Conservation (phyloP, 2,329 filamentous ascomycete genomes). For the Curvularia hawaiiensis region DNA sequence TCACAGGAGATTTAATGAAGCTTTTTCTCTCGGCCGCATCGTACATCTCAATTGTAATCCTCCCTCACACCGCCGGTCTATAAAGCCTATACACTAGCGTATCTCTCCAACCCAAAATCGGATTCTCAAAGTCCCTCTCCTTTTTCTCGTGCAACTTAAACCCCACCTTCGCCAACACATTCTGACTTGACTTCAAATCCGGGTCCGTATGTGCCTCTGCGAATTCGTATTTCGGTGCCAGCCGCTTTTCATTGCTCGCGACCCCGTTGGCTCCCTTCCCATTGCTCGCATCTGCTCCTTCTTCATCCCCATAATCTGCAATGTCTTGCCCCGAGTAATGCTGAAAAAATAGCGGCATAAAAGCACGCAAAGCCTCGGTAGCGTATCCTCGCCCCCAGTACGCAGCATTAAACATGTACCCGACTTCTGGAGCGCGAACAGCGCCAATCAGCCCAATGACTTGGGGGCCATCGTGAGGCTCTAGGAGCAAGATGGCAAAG, state of each 20-base stretch:
- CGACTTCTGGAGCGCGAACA: slow-evolving; percentile 49
- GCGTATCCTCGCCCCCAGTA: slow-evolving; percentile 51
- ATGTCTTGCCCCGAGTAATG: slow-evolving; percentile 28
- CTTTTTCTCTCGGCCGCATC: neutral
- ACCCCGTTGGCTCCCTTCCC: neutral
- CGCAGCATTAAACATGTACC: slow-evolving; percentile 51
- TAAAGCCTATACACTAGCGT: slow-evolving; percentile 45
- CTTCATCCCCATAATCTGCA: neutral
- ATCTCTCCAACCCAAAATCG: slow-evolving; percentile 42
- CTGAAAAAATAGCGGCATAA: slow-evolving; percentile 50
- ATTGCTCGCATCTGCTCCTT: slow-evolving; percentile 4
- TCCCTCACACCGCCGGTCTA: slow-evolving; percentile 17
- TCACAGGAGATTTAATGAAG: no score
- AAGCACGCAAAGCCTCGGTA: slow-evolving; percentile 51
- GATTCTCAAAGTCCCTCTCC: slow-evolving; percentile 48
- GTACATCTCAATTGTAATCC: neutral
- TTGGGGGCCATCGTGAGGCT: slow-evolving; percentile 21
- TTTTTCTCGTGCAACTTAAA: slow-evolving; percentile 57
- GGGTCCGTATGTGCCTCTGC: slow-evolving; percentile 55
- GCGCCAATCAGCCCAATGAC: slow-evolving; percentile 52
- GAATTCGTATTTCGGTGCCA: slow-evolving; percentile 25
- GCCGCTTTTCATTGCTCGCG: neutral
- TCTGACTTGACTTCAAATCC: slow-evolving; percentile 59
- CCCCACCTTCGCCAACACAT: slow-evolving; percentile 62
- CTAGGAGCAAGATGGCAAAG: slow-evolving; percentile 54